phyloP scores from a whole-genome alignment of 345 rosid genomes.

The Adansonia digitata region DNA sequence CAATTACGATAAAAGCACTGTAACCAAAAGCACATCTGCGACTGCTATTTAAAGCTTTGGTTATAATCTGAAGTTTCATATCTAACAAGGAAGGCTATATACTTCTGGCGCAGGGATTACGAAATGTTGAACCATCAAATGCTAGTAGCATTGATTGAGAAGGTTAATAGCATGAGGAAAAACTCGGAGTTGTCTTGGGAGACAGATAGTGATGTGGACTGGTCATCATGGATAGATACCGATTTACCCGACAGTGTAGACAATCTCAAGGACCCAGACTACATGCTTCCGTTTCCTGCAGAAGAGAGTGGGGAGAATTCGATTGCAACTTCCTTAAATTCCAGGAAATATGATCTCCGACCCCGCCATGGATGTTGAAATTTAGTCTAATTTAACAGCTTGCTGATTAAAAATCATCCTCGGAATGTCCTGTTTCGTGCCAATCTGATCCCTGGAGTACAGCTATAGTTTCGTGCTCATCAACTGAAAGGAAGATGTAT shows the following conservation, averaged over 20 bases:
- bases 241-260: constrained; percentile 55
- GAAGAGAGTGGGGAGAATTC: constrained; percentile 39
- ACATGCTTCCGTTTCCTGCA: constrained; percentile 16
- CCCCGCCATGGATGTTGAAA: not conserved
- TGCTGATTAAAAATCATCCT: not conserved
- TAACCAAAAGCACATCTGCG: no score
- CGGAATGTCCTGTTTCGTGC: not conserved
- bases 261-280: constrained; percentile 56
- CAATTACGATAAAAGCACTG: no score
- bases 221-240: constrained; percentile 46
- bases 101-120: constrained; percentile 49
- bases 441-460: not conserved
- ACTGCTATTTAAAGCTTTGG: no score
- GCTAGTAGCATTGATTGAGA: constrained; percentile 48
- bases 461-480: not conserved
- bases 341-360: constrained; percentile 31
- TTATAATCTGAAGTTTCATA: no score
- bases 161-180: constrained; percentile 46
- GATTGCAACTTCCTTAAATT: constrained; percentile 6
- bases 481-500: not conserved
- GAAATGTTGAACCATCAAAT: constrained; percentile 67
- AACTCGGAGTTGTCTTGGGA: constrained; percentile 32
- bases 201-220: constrained; percentile 1
- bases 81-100: no score
- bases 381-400: no score